phyloP scores from a whole-genome alignment of 495 filamentous ascomycete genomes.

The Tuber umbilicatum region DNA sequence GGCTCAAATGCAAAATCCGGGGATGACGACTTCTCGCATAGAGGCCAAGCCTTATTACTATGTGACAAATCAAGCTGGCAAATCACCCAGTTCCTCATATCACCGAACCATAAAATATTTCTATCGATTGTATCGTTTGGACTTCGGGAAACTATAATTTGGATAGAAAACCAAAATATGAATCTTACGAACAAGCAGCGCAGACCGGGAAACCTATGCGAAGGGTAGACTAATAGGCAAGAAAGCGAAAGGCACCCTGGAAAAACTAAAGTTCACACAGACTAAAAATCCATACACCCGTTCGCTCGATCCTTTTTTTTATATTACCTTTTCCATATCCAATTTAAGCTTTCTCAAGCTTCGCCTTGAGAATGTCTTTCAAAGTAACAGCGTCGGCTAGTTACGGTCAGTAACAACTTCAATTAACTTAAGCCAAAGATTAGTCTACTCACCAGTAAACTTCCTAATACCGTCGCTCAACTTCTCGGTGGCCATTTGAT shows the following conservation, averaged over 20 bases:
- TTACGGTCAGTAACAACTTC: conserved; percentile 8
- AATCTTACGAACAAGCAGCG: not conserved
- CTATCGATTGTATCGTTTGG: not conserved
- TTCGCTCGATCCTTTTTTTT: not conserved
- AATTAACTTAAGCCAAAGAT: not conserved
- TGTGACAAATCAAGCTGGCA: not conserved
- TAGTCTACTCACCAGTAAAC: conserved; percentile 56
- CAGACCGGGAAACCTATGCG: not conserved
- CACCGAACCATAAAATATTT: not conserved
- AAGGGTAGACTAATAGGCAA: not conserved
- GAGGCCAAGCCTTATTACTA: not conserved
- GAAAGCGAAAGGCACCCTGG: not conserved
- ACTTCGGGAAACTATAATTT: not conserved
- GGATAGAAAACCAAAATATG: not conserved
- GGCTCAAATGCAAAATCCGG: not conserved
- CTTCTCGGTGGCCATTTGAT: conserved; percentile 98
- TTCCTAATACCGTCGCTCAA: conserved; percentile 97
- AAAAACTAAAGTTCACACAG: not conserved
- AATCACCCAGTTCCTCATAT: not conserved
- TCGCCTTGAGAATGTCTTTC: conserved; percentile 81
- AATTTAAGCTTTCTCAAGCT: conserved; percentile 43
- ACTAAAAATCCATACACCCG: not conserved
- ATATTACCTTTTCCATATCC: conserved; percentile 1
- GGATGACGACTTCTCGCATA: conserved; percentile 2
- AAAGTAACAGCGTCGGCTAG: conserved; percentile 81